Base-by-base conservation (phyloP, 306 rosid genomes). In the Ceratonia siliqua region DNA sequence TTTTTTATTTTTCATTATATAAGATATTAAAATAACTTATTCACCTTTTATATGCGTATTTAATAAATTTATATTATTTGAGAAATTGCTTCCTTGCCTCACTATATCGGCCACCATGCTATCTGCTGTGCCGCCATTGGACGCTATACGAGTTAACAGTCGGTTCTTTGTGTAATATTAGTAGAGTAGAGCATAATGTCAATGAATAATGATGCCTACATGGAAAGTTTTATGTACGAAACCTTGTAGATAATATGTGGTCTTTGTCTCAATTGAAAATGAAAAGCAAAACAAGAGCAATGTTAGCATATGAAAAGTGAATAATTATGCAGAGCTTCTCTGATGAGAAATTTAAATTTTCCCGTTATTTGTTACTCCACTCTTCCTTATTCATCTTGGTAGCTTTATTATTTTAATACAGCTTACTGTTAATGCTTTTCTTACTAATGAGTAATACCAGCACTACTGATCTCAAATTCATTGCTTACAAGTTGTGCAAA, bases 251-350 rank as follows among this genome's bases (percentile, higher is more conserved):
- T 57, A 25, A 46, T 43, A 4, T 2, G 49, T 17, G 13, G 25
- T 33, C 38, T 79, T 62, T 17, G 18, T 74, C 58, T 48, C 65
- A 18, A 27, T 39, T 72, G 41, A 68, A 35, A 53, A 20, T 68
- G 65, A 63, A 67, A 36, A 48, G 54, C 65, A 45, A 42, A 53
- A 24, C 11, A 25, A 27, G 48, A 59, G 70, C 43, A 68, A 62
- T 33, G 28, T 22, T 28, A 72, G 36, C 36, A 58, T 45, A 48
- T 39, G 56, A 58, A 65, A 77, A 82, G 71, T 36, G 72, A 39
- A 32, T 49, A 59, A 10, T 73, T 43, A 11, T 76, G 42, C 50
- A 28, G 61, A 35, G 48, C 38, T 74, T 52, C 62, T 61, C 73
- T 68, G n/a, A 63, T 35, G 18, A 72, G 58, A 41, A 50, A n/a